Conservation (phyloP, 2,329 filamentous ascomycete species). For the Ceratocystis cubensis region DNA sequence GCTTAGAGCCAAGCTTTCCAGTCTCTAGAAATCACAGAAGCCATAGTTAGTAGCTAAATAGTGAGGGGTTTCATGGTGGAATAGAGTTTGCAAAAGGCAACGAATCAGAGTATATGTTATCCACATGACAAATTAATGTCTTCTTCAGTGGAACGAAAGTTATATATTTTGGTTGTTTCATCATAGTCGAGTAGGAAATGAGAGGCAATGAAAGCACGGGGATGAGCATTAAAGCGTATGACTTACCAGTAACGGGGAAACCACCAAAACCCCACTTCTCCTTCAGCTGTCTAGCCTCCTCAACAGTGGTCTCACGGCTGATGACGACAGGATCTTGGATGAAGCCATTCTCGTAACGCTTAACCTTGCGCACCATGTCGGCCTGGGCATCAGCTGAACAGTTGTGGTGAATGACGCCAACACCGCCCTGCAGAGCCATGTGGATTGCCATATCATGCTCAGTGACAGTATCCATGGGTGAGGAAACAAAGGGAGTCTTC, state of each 20-base stretch:
- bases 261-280: constrained; percentile 98
- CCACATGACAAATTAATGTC: constrained; percentile 68
- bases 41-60: constrained; percentile 16
- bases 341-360: constrained; percentile 98
- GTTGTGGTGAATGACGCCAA: constrained; percentile 98
- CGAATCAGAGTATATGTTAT: constrained; percentile 30
- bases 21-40: constrained; percentile 47
- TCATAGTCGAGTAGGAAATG: constrained; percentile 41
- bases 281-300: constrained; percentile 82
- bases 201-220: neutral
- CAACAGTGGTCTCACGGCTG: constrained; percentile 73
- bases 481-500: constrained; percentile 94
- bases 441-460: constrained; percentile 99
- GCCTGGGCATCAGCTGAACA: constrained; percentile 95
- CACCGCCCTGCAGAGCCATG: constrained; percentile 76
- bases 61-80: constrained; percentile 26
- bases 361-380: constrained; percentile 98
- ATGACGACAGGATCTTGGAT: constrained; percentile 93
- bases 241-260: constrained; percentile 95
- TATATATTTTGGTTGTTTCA: constrained; percentile 72
- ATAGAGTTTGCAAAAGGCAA: constrained; percentile 32
- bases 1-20: constrained; percentile 86
- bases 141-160: constrained; percentile 99
- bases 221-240: constrained; percentile 13
- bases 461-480: constrained; percentile 98